These are phyloP conservation scores for Talaromyces sp. DNA, from an alignment of 2,329 filamentous ascomycete species.

Conservation along the genomic window DNA sequence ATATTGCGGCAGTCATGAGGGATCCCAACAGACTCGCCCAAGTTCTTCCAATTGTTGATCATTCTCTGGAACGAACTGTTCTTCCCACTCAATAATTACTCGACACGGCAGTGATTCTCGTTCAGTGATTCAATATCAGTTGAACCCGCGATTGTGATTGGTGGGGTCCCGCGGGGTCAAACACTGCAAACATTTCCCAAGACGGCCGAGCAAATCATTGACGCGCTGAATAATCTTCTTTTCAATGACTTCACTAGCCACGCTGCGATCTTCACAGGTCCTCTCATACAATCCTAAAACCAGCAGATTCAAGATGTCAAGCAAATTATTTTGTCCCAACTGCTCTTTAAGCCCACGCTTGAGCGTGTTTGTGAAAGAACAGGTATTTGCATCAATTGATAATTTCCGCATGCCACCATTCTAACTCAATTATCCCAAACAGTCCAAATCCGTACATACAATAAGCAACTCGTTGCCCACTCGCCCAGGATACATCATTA, in stretches of 20 bases:
- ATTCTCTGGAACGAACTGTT: conserved; percentile 57
- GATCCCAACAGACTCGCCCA: conserved; percentile 74
- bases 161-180: conserved; percentile 21
- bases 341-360: conserved; percentile 11
- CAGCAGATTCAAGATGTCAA: conserved; percentile 11
- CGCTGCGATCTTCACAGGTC: not conserved
- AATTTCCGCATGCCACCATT: not conserved
- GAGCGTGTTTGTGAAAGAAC: conserved; percentile 9
- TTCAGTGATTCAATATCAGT: not conserved
- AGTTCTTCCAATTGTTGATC: conserved; percentile 67
- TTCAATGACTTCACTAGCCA: conserved; percentile 9
- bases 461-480: not conserved
- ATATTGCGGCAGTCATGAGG: conserved; percentile 70
- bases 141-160: not conserved
- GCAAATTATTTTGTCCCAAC: conserved; percentile 14
- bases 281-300: not conserved
- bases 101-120: not conserved
- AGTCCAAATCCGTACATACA: conserved; percentile 12
- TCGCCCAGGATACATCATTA: not conserved
- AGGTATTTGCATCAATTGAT: conserved; percentile 12
- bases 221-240: conserved; percentile 14
- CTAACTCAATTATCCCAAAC: not conserved
- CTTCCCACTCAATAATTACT: conserved; percentile 20
- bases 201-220: conserved; percentile 1
- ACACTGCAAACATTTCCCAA: conserved; percentile 30